Conservation (phyloP, 257 asterid species). For the Fraxinus pennsylvanica region DNA sequence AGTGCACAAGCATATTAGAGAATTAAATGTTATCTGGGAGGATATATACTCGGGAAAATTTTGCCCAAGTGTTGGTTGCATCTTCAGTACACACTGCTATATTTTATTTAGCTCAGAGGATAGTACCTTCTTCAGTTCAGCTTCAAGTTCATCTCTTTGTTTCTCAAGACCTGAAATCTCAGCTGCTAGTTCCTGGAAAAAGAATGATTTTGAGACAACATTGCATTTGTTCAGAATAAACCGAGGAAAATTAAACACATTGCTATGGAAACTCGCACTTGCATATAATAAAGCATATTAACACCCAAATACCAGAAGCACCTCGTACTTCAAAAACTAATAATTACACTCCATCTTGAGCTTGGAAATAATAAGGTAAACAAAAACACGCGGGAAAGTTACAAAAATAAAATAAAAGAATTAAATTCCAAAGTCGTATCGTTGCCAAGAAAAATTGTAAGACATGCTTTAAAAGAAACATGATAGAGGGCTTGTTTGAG, state of each 20-base stretch:
- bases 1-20: neutral
- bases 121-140: conserved; percentile 78
- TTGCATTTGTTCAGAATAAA: conserved; percentile 5
- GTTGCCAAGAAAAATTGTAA: neutral
- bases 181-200: conserved; percentile 69
- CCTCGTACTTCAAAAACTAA: conserved; percentile 15
- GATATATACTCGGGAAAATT: neutral
- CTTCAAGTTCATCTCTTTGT: conserved; percentile 87
- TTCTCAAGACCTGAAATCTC: conserved; percentile 84
- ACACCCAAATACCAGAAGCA: conserved; percentile 4
- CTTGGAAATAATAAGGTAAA: neutral
- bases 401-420: neutral
- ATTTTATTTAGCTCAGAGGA: conserved; percentile 23
- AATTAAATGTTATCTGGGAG: neutral
- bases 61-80: neutral
- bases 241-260: conserved; percentile 23
- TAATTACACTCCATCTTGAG: neutral
- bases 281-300: conserved; percentile 14
- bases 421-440: neutral
- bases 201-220: conserved; percentile 25
- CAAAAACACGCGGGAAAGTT: neutral
- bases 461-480: neutral
- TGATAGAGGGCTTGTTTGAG: neutral
- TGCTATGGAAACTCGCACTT: conserved; percentile 17
- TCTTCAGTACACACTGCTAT: conserved; percentile 10